Base-by-base conservation (phyloP, 148 eudicot genomes). In the Rhododendron simsii region DNA sequence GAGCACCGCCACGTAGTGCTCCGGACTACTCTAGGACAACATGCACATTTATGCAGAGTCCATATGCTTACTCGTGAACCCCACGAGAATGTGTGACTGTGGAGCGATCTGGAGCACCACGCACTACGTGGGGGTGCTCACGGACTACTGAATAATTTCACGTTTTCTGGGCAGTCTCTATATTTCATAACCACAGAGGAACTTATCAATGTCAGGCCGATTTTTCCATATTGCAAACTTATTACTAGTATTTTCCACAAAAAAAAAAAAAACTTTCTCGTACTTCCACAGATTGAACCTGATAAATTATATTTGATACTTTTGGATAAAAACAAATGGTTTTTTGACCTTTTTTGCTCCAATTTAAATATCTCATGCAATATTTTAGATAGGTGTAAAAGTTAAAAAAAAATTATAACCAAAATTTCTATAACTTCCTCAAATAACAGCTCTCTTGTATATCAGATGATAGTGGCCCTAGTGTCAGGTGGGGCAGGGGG, bases 401-500 rank as follows among this genome's bases (percentile, higher is more conserved):
- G 61, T 18, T 55, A 18, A 13, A 18, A 18, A 13, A 18, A 55
- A 55, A 16, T 16, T 16, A 55, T 16, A 16, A 18, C 18, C 61
- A 16, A 55, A 55, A 55, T 55, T 5, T 59, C n/a, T 7, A 59
- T 59, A 55, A 59, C 63, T 57, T 57, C 21, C 63, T 57, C 63
- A 4, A 57, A 57, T 57, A 16, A 16, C 44, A 14, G 15, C 13
- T 28, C 2, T 33, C 44, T 11, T n/a, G 80, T 51, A 21, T 82
- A 65, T 28, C 61, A 95, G 98, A 84, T 89, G 81, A 91, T 87
- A 44, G 84, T 92, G 85, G 93, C 85, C 1, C 50, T 93, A 33
- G 53, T 95, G 53, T 90, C 96, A 11, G 93, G 90, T 0, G 95
- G 92, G 5, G 90, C 91, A 86, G 87, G 85, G 30, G 91, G 93